These are phyloP conservation scores for Naumovozyma dairenensis DNA, from an alignment of 805 yeast species.

Conservation along the genomic window DNA sequence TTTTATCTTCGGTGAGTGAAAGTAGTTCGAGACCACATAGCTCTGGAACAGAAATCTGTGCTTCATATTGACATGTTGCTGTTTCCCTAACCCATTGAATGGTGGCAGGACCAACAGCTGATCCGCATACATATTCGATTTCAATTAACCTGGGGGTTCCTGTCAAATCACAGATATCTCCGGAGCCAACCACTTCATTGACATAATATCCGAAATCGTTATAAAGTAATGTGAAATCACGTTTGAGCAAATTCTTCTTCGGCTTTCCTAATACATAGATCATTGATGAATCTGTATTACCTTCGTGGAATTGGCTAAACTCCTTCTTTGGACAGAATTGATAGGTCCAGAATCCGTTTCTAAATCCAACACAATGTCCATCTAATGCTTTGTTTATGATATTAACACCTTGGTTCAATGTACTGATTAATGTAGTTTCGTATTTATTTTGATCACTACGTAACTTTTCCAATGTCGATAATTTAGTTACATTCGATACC, in stretches of 20 bases:
- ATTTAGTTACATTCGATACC: slow-evolving; percentile 8
- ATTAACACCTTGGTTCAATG: slow-evolving; percentile 12
- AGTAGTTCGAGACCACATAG: slow-evolving; percentile 36
- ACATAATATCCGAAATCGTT: slow-evolving; percentile 29
- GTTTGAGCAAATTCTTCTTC: slow-evolving; percentile 15
- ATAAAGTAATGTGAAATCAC: slow-evolving; percentile 25
- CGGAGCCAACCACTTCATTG: slow-evolving; percentile 34
- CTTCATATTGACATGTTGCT: slow-evolving; percentile 48
- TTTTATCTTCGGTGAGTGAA: slow-evolving; percentile 17
- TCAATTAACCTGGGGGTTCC: slow-evolving; percentile 43
- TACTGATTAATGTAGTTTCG: slow-evolving; percentile 10
- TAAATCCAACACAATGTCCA: slow-evolving; percentile 19
- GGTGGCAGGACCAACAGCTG: slow-evolving; percentile 16
- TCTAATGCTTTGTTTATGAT: slow-evolving; percentile 10
- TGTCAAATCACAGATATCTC: slow-evolving; percentile 53
- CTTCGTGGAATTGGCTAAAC: slow-evolving; percentile 39
- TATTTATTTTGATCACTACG: slow-evolving; percentile 7
- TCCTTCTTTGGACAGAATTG: slow-evolving; percentile 40
- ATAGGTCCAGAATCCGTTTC: slow-evolving; percentile 45
- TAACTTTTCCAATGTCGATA: slow-evolving; percentile 4
- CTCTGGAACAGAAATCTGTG: slow-evolving; percentile 40
- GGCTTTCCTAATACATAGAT: slow-evolving; percentile 16
- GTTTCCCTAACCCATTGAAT: slow-evolving; percentile 39
- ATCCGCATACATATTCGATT: slow-evolving; percentile 45
- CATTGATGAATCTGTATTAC: slow-evolving; percentile 5